A percentile compares a stretch with the other conserved stretches of the same genome.
phyloP scores from a whole-genome alignment of 306 rosid genomes.

The Sophora flavescens region DNA sequence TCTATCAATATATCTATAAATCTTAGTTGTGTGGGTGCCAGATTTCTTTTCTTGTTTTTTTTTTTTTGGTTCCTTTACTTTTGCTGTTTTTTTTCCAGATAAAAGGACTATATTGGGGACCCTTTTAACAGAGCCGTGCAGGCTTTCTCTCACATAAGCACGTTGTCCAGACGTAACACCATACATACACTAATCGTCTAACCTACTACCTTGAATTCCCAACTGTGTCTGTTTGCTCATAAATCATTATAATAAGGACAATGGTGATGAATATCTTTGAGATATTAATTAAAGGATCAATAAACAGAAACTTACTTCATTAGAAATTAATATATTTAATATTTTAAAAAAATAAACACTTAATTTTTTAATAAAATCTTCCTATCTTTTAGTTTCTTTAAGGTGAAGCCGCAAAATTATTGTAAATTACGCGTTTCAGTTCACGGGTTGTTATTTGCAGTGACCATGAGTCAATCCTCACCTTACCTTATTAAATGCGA shows the following conservation, averaged over 20 bases:
- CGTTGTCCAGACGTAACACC: slow-evolving; percentile 31
- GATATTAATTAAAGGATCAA: too few relatives aligned
- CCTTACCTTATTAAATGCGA: slow-evolving; percentile 37
- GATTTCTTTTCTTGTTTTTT: not conserved
- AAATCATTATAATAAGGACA: not conserved
- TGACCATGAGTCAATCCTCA: slow-evolving; percentile 27
- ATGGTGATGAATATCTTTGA: too few relatives aligned
- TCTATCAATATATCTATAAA: not conserved
- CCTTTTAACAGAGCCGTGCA: slow-evolving; percentile 26
- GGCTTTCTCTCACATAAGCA: slow-evolving; percentile 29
- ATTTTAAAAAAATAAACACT: too few relatives aligned
- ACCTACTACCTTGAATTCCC: slow-evolving; percentile 53
- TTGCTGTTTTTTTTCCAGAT: not conserved
- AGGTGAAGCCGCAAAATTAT: slow-evolving; percentile 7
- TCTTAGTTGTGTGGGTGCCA: not conserved
- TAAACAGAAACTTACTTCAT: too few relatives aligned
- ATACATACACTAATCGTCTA: slow-evolving; percentile 32
- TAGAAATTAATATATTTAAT: too few relatives aligned
- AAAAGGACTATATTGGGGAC: not conserved
- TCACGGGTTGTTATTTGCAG: slow-evolving; percentile 59
- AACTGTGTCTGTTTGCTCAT: slow-evolving; percentile 1
- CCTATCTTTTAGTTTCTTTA: too few relatives aligned
- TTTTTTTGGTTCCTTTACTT: not conserved
- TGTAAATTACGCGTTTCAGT: slow-evolving; percentile 36
- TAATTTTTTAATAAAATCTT: too few relatives aligned